Base-by-base conservation (phyloP, 306 rosid genomes). In the Dicorynia guianensis region DNA sequence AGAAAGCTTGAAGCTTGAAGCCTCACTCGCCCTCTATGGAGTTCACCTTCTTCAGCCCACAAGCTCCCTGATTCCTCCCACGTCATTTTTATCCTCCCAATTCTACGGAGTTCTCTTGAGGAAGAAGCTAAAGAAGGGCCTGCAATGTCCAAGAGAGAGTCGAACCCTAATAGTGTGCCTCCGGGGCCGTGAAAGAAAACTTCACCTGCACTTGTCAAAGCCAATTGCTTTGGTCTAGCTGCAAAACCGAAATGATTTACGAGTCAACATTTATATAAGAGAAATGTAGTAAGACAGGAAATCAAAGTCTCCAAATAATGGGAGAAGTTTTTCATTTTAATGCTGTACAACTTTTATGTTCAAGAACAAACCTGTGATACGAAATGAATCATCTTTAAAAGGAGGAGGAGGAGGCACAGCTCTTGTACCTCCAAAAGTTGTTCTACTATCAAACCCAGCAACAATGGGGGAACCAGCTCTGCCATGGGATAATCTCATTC, bases 31-130 rank as follows among this genome's bases (percentile, higher is more conserved):
- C 99, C 99, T 54, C 93, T 85, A 18, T 82, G 89, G 15, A 81
- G 15, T 58, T 95, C 97, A 18, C 97, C 89, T 76, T 92, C 98
- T 83, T 92, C 99, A 0, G 85, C 91, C 99, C 99, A 95, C 53
- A 95, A 81, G 71, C 79, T 92, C 80, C 92, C 93, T 0, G 93
- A 95, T 67, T 95, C 98, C 66, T 95, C 99, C 99, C 99, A 92
- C 13, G 82, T 78, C 97, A 92, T 90, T 58, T 92, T 74, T 76
- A 92, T 84, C 83, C 89, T 95, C 7, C 98, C 99, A 9, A 95
- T 92, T 70, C 99, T 84, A 43, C 96, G 83, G 8, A 95, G 67
- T 46, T 91, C 98, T 82, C 72, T 90, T 0, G 85, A 70, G 0
- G 82, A 77, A 1, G 89, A 83, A 57, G 74, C 44, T 12, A 69